Conservation (phyloP, 2,329 filamentous ascomycete genomes). For the Pseudogymnoascus sp. region DNA sequence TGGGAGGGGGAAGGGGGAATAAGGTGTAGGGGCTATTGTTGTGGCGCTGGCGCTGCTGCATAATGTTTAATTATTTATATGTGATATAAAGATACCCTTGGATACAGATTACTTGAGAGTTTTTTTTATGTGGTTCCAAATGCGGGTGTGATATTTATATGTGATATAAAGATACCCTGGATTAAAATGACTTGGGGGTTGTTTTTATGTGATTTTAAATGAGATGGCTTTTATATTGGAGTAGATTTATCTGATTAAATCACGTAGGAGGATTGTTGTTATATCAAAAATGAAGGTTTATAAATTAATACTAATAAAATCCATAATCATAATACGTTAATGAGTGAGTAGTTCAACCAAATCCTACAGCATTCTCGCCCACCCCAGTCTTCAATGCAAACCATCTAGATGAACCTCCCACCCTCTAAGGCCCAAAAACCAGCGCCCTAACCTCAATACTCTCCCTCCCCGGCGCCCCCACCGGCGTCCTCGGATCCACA, state of each 20-base stretch:
- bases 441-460: conserved; percentile 85
- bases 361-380: neutral
- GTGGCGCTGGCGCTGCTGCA: neutral
- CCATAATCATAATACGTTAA: neutral
- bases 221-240: neutral
- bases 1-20: conserved; percentile 36
- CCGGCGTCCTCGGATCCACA: conserved; percentile 57
- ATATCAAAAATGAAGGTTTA: neutral
- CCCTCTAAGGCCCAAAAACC: conserved; percentile 55
- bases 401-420: neutral
- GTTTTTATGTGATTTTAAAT: neutral
- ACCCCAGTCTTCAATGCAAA: neutral
- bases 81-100: neutral
- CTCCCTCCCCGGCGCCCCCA: conserved; percentile 64
- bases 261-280: neutral
- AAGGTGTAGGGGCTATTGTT: conserved; percentile 9
- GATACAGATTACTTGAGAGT: no score
- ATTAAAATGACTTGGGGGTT: neutral
- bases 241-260: no score
- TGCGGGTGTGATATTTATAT: neutral
- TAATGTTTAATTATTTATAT: neutral
- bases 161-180: neutral
- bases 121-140: neutral
- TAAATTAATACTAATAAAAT: conserved; percentile 3
- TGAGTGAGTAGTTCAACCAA: neutral